phyloP scores from a whole-genome alignment of 2,329 filamentous ascomycete genomes.

The Diaporthe sp. region DNA sequence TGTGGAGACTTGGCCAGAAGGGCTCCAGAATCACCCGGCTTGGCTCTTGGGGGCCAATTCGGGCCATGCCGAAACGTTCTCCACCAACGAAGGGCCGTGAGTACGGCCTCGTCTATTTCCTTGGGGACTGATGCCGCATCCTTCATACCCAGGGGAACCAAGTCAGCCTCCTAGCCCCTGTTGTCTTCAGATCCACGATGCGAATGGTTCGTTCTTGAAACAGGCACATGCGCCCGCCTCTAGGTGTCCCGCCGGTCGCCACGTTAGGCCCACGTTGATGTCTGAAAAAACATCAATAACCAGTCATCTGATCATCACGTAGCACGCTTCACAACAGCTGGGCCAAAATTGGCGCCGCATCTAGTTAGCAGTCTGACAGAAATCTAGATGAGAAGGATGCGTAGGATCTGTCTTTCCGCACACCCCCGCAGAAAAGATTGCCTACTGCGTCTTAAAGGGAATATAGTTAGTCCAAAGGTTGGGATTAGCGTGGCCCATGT shows the following conservation, averaged over 20 bases:
- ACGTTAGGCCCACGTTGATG: neutral
- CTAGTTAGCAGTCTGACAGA: neutral
- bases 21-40: neutral
- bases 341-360: rapidly evolving
- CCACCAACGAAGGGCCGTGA: neutral
- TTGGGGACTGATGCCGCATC: neutral
- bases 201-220: neutral
- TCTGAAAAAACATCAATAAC: neutral
- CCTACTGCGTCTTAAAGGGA: too few species aligned
- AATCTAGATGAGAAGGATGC: too few species aligned
- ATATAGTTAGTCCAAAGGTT: too few species aligned
- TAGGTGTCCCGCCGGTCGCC: neutral
- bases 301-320: neutral
- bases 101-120: neutral
- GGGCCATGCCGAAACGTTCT: neutral
- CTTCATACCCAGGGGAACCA: neutral
- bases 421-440: too few species aligned
- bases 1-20: neutral
- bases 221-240: neutral
- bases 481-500: too few species aligned
- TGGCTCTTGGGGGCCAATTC: neutral
- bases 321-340: neutral
- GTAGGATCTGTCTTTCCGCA: too few species aligned
- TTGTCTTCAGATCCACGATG: neutral
- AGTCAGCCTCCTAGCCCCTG: neutral